phyloP scores from a whole-genome alignment of 441 rosid genomes.

The Erodium trifolium region DNA sequence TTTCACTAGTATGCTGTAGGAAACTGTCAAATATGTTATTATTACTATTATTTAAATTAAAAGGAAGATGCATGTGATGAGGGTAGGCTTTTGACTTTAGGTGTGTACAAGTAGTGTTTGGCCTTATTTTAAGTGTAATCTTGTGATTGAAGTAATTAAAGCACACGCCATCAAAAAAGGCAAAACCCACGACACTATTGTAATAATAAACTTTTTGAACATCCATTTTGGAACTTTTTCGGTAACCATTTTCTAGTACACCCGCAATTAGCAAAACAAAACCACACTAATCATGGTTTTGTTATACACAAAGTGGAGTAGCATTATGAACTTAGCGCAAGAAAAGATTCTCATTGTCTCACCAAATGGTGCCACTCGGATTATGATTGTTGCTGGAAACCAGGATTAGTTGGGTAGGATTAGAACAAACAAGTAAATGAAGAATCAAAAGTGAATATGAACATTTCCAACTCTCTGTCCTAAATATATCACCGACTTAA shows the following conservation, averaged over 20 bases:
- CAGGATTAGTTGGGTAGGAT: not conserved
- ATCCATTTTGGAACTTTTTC: too few species aligned
- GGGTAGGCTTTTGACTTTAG: not conserved
- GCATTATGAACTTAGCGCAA: not conserved
- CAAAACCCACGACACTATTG: too few species aligned
- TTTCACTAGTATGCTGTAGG: too few species aligned
- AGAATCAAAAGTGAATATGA: too few species aligned
- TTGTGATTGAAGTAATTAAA: not conserved
- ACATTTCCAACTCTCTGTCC: too few species aligned
- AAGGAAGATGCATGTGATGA: not conserved
- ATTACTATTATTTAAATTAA: too few species aligned
- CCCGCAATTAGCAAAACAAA: not conserved
- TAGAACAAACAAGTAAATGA: too few species aligned
- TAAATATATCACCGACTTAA: too few species aligned
- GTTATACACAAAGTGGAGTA: not conserved
- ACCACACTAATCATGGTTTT: not conserved
- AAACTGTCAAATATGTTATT: too few species aligned
- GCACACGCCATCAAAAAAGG: too few species aligned
- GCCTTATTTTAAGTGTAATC: not conserved
- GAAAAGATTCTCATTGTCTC: not conserved
- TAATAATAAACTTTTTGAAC: too few species aligned
- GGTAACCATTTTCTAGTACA: not conserved
- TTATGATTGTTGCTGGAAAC: not conserved
- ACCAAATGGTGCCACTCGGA: not conserved
- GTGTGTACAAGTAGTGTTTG: not conserved